Evolutionary conservation across 2,329 filamentous ascomycete genomes (phyloP).

Genomic region (Atkinsonella hypoxylon): DNA sequence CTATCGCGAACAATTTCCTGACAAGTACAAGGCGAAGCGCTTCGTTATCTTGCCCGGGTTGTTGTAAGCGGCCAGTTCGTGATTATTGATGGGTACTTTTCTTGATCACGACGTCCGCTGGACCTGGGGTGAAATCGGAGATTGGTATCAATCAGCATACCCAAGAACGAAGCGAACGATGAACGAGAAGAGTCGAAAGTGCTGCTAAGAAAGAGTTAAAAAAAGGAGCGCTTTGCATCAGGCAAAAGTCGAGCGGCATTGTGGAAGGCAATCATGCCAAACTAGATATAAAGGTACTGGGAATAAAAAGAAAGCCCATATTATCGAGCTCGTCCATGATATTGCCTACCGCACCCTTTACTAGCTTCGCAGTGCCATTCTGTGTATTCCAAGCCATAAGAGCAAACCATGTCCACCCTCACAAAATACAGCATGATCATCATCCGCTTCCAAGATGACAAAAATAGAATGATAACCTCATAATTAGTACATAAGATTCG

Average conservation of each 20-base stretch:
- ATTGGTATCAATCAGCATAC: not conserved
- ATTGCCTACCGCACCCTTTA: not conserved
- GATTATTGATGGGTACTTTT: too few species aligned
- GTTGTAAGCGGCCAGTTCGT: slow-evolving; percentile 33
- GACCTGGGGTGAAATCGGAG: not conserved
- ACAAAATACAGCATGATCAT: not conserved
- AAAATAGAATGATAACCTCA: not conserved
- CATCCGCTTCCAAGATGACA: not conserved
- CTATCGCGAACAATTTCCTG: slow-evolving; percentile 82
- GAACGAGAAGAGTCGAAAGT: too few species aligned
- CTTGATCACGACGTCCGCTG: too few species aligned
- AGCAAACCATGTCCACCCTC: not conserved
- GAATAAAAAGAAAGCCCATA: not conserved
- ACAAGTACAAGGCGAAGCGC: slow-evolving; percentile 92
- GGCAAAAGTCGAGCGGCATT: not conserved
- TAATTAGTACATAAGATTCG: not conserved
- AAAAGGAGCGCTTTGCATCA: not conserved
- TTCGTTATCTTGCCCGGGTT: slow-evolving; percentile 72
- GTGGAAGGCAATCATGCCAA: not conserved
- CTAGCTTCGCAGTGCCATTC: not conserved
- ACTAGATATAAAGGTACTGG: not conserved
- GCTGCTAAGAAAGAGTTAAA: not conserved
- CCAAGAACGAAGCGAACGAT: too few species aligned
- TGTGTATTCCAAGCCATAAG: not conserved
- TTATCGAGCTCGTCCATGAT: not conserved